phyloP scores from a whole-genome alignment of 352 stramenopile species.

The Globisporangium yorkense region DNA sequence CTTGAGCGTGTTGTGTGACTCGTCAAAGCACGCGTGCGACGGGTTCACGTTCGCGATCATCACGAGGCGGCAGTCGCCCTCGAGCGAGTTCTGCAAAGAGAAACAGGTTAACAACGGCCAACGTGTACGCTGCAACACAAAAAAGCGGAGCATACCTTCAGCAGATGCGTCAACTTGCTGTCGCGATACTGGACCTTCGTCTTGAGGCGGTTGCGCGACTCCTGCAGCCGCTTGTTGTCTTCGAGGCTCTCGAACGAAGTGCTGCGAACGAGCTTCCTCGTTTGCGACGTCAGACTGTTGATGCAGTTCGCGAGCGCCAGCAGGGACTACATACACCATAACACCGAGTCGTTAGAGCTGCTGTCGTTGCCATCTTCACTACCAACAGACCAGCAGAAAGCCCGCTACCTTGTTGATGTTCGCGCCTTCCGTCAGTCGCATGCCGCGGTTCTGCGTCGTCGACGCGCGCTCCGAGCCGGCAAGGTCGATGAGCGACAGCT shows the following conservation, averaged over 20 bases:
- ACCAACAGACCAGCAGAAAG: background rate
- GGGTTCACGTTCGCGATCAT: conserved; percentile 89
- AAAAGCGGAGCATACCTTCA: conserved; percentile 42
- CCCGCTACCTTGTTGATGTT: conserved; percentile 57
- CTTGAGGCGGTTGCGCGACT: conserved; percentile 17
- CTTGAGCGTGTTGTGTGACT: conserved; percentile 89
- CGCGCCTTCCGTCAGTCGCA: conserved; percentile 50
- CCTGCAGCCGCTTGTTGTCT: conserved; percentile 17
- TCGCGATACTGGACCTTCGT: conserved; percentile 80
- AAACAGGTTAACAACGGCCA: background rate
- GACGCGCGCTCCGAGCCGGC: conserved; percentile 77
- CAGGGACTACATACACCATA: conserved; percentile 30
- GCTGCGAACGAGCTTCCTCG: conserved; percentile 20
- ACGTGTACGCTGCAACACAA: no score
- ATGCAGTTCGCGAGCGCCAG: conserved; percentile 87
- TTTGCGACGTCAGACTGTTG: conserved; percentile 69
- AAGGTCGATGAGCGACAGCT: conserved; percentile 82
- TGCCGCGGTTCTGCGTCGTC: conserved; percentile 67
- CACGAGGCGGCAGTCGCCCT: conserved; percentile 85
- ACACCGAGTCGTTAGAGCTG: background rate
- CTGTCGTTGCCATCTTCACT: background rate
- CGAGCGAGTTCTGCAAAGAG: conserved; percentile 57
- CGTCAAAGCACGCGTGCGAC: conserved; percentile 74
- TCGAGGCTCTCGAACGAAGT: conserved; percentile 27
- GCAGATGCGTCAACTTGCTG: conserved; percentile 81